Base-by-base conservation (phyloP, 345 rosid genomes). In the Eutrema yunnanense region DNA sequence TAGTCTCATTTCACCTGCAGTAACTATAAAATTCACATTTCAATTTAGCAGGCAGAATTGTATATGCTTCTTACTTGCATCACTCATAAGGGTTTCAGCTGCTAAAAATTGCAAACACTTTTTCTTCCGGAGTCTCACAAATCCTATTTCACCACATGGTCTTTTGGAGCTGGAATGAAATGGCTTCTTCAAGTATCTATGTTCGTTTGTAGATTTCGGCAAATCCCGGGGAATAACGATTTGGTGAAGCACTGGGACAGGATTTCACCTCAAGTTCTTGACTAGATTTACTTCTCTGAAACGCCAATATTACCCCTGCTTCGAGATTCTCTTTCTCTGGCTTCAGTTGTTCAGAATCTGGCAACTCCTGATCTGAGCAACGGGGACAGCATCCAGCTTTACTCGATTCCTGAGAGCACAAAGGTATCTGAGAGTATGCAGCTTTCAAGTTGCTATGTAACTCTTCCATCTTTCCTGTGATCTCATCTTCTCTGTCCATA, bases 401-500 rank as follows among this genome's bases (percentile, higher is more conserved):
- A 54, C 74, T 68, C 3, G 71, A 57, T 16, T 71, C 80, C 9
- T 65, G 73, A 60, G 85, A 64, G 44, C 65, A 58, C 32, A 79
- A n/a, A 8, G 83, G 84, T 59, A 84, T 67, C 80, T 86, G 98
- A 80, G 87, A 82, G 75, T 90, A 95, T n/a, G 90, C 97, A 26
- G 82, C 77, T 42, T 58, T 79, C 65, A 95, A 63, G 59, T 73
- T 76, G 65, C 65, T 40, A 52, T 81, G 80, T 40, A 85, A 73
- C 75, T 85, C 90, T 62, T 83, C 85, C 74, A 79, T 59, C 62
- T 72, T 83, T 81, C 90, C 96, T 43, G 78, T 42, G 37, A 36
- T 79, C 73, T 92, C 90, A 62, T 95, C 96, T 51, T 72, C 80
- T 74, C 84, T 80, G 87, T 95, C 99, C 99, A 90, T 84, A 74